Conservation (phyloP, 1,139 yeast species). For the Scheffersomyces segobiensis region DNA sequence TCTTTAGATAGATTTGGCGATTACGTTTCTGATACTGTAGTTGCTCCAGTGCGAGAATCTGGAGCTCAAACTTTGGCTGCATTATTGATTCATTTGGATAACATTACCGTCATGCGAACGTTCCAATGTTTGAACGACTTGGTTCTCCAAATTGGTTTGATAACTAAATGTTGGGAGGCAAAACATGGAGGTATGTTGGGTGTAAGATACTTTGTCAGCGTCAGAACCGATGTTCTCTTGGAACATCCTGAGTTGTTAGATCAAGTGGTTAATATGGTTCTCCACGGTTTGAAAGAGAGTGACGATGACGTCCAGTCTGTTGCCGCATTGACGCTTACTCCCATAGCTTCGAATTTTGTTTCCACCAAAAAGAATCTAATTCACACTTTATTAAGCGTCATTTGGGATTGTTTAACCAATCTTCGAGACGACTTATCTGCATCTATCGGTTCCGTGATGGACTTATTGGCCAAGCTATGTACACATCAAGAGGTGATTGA, state of each 20-base stretch:
- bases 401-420: conserved; percentile 87
- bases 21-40: conserved; percentile 95
- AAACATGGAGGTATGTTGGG: conserved; percentile 98
- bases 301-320: conserved; percentile 98
- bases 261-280: conserved; percentile 77
- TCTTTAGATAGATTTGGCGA: conserved; percentile 96
- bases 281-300: conserved; percentile 78
- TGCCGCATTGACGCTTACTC: conserved; percentile 89
- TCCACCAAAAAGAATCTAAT: conserved; percentile 60
- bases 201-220: conserved; percentile 86
- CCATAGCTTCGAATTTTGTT: conserved; percentile 85
- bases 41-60: conserved; percentile 97
- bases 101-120: conserved; percentile 55
- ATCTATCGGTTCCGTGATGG: conserved; percentile 96
- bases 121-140: conserved; percentile 68
- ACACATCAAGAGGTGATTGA: conserved; percentile 76
- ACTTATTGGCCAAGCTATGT: conserved; percentile 83
- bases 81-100: conserved; percentile 65
- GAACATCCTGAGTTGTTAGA: conserved; percentile 60
- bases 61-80: conserved; percentile 96
- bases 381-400: conserved; percentile 65
- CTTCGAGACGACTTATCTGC: conserved; percentile 91
- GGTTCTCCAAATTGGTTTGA: conserved; percentile 62
- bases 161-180: conserved; percentile 83
- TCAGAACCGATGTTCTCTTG: conserved; percentile 75